Conservation (phyloP, 257 asterid species). For the Schizonepeta tenuifolia region DNA sequence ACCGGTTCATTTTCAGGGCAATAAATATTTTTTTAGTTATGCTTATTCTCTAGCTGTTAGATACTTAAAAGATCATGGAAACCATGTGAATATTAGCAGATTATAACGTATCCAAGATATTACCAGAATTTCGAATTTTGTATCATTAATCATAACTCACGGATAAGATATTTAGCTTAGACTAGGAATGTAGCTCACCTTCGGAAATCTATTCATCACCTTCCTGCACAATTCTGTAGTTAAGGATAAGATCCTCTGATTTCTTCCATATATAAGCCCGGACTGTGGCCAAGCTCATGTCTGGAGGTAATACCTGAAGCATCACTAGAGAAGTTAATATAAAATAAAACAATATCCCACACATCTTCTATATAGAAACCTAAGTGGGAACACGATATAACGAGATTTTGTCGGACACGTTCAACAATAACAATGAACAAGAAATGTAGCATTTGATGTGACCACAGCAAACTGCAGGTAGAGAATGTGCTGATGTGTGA, state of each 20-base stretch:
- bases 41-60: neutral
- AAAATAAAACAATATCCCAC: constrained; percentile 11
- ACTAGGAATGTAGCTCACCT: constrained; percentile 37
- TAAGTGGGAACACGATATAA: constrained; percentile 18
- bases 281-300: constrained; percentile 96
- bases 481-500: neutral
- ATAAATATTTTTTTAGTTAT: too few species aligned
- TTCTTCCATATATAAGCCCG: constrained; percentile 97
- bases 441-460: constrained; percentile 5
- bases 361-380: constrained; percentile 1
- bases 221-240: constrained; percentile 66
- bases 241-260: constrained; percentile 89
- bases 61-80: neutral
- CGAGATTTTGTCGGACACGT: constrained; percentile 6
- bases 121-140: neutral
- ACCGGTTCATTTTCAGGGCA: neutral
- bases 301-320: constrained; percentile 85
- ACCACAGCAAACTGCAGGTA: neutral
- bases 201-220: constrained; percentile 46
- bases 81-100: constrained; percentile 6
- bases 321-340: constrained; percentile 23
- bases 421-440: constrained; percentile 8
- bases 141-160: neutral
- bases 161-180: neutral
- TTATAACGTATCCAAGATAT: neutral